Conservation (phyloP, 148 eudicot genomes). For the Drosera capensis region DNA sequence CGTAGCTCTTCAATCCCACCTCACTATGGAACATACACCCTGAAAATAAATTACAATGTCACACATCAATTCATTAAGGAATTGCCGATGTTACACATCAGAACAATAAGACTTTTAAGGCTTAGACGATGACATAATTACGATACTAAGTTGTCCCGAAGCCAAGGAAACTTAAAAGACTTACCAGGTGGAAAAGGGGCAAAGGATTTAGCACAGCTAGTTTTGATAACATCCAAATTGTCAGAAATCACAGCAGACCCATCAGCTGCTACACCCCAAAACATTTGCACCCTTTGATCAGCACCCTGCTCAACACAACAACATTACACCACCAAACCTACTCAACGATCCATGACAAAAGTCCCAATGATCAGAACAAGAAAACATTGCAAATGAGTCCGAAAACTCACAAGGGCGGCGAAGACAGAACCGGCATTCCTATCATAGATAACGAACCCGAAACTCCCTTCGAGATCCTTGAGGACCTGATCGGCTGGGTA, state of each 20-base stretch:
- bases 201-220: conserved; percentile 10
- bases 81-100: too few species aligned
- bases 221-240: too few species aligned
- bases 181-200: conserved; percentile 18
- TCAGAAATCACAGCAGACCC: background rate
- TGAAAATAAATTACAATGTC: too few species aligned
- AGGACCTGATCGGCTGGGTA: conserved; percentile 30
- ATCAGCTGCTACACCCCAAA: background rate
- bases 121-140: too few species aligned
- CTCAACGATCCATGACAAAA: too few species aligned
- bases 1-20: conserved; percentile 55
- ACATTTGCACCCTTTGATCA: background rate
- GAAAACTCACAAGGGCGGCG: conserved; percentile 23
- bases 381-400: too few species aligned
- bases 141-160: too few species aligned
- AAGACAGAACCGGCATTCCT: conserved; percentile 13
- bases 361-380: background rate
- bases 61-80: too few species aligned
- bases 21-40: conserved; percentile 84
- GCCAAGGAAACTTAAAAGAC: conserved; percentile 15
- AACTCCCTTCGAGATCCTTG: conserved; percentile 21
- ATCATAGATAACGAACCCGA: conserved; percentile 22
- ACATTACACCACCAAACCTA: too few species aligned
- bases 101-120: too few species aligned
- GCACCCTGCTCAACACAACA: background rate